Evolutionary conservation across 1,139 yeast species (phyloP), one percentile per base, ranked within the genome.

Genomic region (Candida smagusa): DNA sequence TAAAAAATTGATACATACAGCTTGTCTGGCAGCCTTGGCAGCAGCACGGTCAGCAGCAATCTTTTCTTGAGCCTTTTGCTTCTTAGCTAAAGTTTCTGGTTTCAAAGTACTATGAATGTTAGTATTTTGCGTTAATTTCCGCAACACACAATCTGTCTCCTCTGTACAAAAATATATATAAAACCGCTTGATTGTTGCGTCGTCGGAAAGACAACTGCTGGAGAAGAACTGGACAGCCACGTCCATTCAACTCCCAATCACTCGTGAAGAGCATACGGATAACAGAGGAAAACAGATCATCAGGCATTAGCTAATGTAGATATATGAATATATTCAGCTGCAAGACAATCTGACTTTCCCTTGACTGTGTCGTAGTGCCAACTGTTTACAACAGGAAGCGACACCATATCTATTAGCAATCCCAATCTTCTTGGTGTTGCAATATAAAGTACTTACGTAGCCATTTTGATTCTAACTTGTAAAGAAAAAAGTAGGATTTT

Each of bases 51-150:
- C 81, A 65, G 82, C 92, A 57, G 84, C 81, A 60, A 81, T 77
- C 83, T 89, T 86, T 69, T 85, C 85, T 68, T 82, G 79, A 74
- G 90, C 84, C 83, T 87, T 84, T 67, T 87, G 77, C 84, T 89
- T 87, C 86, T 92, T 92, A 74, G 87, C 77, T 67, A 86, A 87
- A 65, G 97, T 78, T 84, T 92, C 98, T 76, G 98, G 98, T 72
- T 66, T 68, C 55, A 68, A 66, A 53, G 79, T 63, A 54, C 77
- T 71, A 55, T 16, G 43, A 43, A 29, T 43, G 74, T 70, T 70
- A 69, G 74, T 66, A 65, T 23, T 11, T 22, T 11, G 25, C 21
- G 22, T 22, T 21, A 21, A 21, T 23, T 21, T 26, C 27, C 29
- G 29, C 31, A 33, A 28, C 29, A 25, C 33, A 29, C 16, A 9